These are phyloP conservation scores for Cetraspora pellucida DNA, from an alignment of 192 early-diverging fungal species.

Conservation along the genomic window DNA sequence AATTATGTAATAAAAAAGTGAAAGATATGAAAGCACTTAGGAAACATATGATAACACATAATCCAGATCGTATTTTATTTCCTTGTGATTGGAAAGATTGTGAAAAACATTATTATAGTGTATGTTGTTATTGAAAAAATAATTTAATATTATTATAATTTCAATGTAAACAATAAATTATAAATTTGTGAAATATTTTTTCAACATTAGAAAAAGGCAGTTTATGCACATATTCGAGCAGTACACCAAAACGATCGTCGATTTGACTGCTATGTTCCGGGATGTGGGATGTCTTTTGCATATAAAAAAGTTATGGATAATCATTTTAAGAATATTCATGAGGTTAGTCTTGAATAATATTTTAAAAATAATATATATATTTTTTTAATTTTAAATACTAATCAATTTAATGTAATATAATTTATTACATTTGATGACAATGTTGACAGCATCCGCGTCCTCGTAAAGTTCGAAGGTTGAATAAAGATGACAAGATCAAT, in stretches of 20 bases:
- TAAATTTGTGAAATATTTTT: not conserved
- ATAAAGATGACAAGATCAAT: not conserved
- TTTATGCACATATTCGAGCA: not conserved
- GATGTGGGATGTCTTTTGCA: not conserved
- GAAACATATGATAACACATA: conserved; percentile 4
- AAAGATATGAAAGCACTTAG: not conserved
- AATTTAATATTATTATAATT: no score
- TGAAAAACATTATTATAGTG: conserved; percentile 27
- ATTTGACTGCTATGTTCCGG: not conserved
- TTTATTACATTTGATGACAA: no score
- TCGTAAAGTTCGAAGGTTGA: not conserved
- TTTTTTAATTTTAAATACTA: no score
- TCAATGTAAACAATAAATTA: not conserved
- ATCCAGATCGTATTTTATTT: conserved; percentile 24
- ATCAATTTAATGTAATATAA: no score
- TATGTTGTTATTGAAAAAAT: not conserved
- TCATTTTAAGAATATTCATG: conserved; percentile 10
- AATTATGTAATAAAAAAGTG: conserved; percentile 11
- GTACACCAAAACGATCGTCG: not conserved
- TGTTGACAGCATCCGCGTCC: not conserved
- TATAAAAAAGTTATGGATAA: not conserved
- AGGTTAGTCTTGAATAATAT: no score
- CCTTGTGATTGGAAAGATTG: conserved; percentile 28
- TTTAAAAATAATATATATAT: no score
- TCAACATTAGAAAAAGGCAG: not conserved